Base-by-base conservation (phyloP, 1,284 basidiomycete species). In the Porogramme epimiltina region DNA sequence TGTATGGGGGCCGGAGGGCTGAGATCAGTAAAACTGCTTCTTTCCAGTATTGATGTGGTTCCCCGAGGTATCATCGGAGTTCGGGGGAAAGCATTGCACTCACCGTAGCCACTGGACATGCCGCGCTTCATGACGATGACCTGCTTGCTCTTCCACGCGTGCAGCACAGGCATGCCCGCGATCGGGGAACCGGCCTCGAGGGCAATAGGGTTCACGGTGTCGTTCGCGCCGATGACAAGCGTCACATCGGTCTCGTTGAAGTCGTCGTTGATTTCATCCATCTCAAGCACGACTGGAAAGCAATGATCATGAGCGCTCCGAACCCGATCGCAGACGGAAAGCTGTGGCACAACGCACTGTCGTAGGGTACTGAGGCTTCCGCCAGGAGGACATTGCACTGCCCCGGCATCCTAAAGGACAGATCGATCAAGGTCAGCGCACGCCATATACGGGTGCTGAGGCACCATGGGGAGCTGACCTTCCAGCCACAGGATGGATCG, bases 181-280 rank as follows among this genome's bases (percentile, higher is more conserved):
- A 93, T 93, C 10, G 90, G 76, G 52, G 87, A 91, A 38, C 89
- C 89, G 4, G 87, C 80, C 69, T 93, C 90, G n/a, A 93, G 76
- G 19, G 91, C 89, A 57, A 93, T 92, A 10, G 91, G 91, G 68
- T 93, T 93, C 47, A 93, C 90, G 2, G 91, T 93, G 67, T 93
- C 91, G 62, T 93, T 93, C n/a, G 91, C 91, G 41, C 91, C 91
- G 56, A 91, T 90, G 56, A 91, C 90, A 19, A 93, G 80, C 11
- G 87, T 89, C 10, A 93, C 80, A 65, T 93, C 91, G 0, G 91
- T 93, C 28, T 90, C 87, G 49, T 76, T 74, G 69, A 93, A 93
- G 67, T 93, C 91, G 45, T 93, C 90, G 65, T 93, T 92, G 71
- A 93, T 93, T 70, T 93, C 91, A 60, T 93, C 91, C 91, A 93